Percentiles rank a stretch among this genome's conserved stretches.
Conservation (phyloP, 164 flowering plant genomes). For the Liquidambar formosana region DNA sequence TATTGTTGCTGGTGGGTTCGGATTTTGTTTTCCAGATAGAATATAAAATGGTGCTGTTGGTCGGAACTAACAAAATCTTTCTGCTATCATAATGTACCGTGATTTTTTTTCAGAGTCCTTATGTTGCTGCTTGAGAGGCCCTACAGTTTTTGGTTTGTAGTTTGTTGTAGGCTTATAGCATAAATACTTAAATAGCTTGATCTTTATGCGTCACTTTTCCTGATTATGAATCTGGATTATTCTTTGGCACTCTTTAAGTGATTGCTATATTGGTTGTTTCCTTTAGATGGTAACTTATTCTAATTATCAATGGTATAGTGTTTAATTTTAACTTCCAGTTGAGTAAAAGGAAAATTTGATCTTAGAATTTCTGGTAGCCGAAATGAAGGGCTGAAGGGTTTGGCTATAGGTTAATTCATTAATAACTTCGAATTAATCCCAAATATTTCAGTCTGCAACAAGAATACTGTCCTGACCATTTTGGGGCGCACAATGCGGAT, state of each 20-base stretch:
- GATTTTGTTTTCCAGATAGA: background rate
- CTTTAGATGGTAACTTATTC: too few relatives aligned
- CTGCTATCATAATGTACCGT: background rate
- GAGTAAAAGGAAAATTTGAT: too few relatives aligned
- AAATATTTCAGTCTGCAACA: too few relatives aligned
- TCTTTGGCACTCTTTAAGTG: background rate
- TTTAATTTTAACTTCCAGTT: too few relatives aligned
- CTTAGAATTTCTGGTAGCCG: too few relatives aligned
- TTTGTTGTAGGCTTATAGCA: background rate
- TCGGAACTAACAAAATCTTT: too few relatives aligned
- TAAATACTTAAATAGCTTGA: background rate
- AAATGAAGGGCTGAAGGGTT: too few relatives aligned
- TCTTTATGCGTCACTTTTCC: background rate
- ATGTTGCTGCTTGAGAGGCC: background rate
- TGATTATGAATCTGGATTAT: background rate
- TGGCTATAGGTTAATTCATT: background rate
- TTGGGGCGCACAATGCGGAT: background rate
- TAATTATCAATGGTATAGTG: too few relatives aligned
- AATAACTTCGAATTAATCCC: too few relatives aligned
- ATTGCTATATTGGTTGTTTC: background rate
- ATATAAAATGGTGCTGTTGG: background rate
- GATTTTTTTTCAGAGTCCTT: background rate
- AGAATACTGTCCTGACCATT: background rate
- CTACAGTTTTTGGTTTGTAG: background rate
- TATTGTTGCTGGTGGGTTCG: background rate